A percentile compares a stretch with the other conserved stretches of the same genome.
Evolutionary conservation across 306 rosid genomes (phyloP).

Genomic region (Vigna nakashimae): DNA sequence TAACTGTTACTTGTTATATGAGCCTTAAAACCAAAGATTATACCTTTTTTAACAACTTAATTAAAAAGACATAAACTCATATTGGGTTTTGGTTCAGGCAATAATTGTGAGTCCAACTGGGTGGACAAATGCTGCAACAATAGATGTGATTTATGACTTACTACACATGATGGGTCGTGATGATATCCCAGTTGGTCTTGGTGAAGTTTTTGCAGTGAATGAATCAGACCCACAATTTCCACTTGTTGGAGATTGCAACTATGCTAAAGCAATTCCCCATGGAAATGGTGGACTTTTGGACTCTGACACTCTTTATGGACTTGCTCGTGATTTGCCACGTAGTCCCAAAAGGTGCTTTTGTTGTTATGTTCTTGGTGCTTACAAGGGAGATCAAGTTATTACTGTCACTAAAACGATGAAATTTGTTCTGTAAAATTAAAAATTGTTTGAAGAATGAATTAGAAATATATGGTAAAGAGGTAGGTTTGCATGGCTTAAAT

Average conservation of each 20-base stretch:
- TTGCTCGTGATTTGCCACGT: conserved; percentile 78
- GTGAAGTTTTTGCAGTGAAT: conserved; percentile 73
- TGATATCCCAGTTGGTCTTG: conserved; percentile 83
- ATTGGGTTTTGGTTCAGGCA: conserved; percentile 56
- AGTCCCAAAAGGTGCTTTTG: conserved; percentile 81
- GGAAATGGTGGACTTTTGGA: conserved; percentile 88
- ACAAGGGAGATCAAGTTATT: too few relatives aligned
- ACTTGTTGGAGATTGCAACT: conserved; percentile 73
- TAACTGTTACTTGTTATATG: too few relatives aligned
- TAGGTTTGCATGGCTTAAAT: conserved; percentile 5
- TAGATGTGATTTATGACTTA: conserved; percentile 77
- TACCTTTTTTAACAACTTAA: not conserved
- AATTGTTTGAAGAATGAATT: too few relatives aligned
- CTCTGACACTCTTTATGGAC: conserved; percentile 91
- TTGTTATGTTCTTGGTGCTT: not conserved
- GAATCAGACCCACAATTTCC: conserved; percentile 61
- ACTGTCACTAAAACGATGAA: too few relatives aligned
- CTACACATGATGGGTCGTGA: conserved; percentile 99
- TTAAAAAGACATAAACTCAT: not conserved
- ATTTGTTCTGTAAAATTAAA: too few relatives aligned
- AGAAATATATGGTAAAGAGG: too few relatives aligned
- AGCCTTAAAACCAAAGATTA: too few relatives aligned
- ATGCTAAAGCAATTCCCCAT: conserved; percentile 76
- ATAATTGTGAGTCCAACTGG: conserved; percentile 89
- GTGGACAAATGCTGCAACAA: conserved; percentile 95